Conservation (phyloP, 495 filamentous ascomycete genomes). For the Elasticomyces elasticus region DNA sequence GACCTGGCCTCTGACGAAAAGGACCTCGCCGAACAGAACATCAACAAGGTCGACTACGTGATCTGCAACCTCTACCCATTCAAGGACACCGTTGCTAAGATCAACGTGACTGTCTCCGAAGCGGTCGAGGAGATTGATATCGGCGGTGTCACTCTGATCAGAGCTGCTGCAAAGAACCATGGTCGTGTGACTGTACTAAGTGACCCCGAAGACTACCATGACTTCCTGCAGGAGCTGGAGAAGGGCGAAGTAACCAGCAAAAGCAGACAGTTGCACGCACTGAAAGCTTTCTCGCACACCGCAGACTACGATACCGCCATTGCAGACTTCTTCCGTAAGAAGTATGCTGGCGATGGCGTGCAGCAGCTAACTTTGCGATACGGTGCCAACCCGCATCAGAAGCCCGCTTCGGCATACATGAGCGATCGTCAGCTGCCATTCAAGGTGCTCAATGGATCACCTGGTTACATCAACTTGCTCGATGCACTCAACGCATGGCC, state of each 20-base stretch:
- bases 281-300: slow-evolving; percentile 98
- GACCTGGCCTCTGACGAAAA: slow-evolving; percentile 88
- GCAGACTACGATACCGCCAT: slow-evolving; percentile 93
- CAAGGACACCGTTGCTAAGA: slow-evolving; percentile 92
- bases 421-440: slow-evolving; percentile 71
- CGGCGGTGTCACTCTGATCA: slow-evolving; percentile 89
- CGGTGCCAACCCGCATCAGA: slow-evolving; percentile 95
- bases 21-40: slow-evolving; percentile 93
- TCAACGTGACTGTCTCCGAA: slow-evolving; percentile 91
- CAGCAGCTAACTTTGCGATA: slow-evolving; percentile 84
- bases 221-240: slow-evolving; percentile 83
- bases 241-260: slow-evolving; percentile 72
- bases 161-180: slow-evolving; percentile 97
- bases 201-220: slow-evolving; percentile 84
- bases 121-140: slow-evolving; percentile 99
- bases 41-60: slow-evolving; percentile 94
- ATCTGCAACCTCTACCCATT: slow-evolving; percentile 98
- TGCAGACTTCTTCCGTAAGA: slow-evolving; percentile 91
- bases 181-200: slow-evolving; percentile 86
- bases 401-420: slow-evolving; percentile 77
- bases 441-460: slow-evolving; percentile 85
- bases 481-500: slow-evolving; percentile 96
- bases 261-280: slow-evolving; percentile 74
- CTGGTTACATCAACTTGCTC: slow-evolving; percentile 93
- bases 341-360: slow-evolving; percentile 76